A percentile compares a stretch with the other conserved stretches of the same genome.
Evolutionary conservation across 768 basidiomycete genomes (phyloP).

Genomic region (Myochromella boudieri): DNA sequence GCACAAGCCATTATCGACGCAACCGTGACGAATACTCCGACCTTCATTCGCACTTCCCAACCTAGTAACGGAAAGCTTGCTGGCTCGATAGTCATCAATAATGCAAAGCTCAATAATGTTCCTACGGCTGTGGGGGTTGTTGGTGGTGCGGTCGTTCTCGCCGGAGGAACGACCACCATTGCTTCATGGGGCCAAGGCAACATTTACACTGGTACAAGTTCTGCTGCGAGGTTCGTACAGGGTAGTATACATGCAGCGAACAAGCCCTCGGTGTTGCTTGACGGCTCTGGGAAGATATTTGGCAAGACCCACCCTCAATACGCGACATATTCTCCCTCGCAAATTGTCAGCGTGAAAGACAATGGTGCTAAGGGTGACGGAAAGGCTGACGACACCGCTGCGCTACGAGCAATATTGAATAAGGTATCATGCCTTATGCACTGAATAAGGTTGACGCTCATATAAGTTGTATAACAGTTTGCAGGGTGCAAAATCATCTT

Average conservation of each 20-base stretch:
- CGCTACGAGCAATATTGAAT: conserved; percentile 58
- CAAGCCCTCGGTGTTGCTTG: conserved; percentile 59
- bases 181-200: conserved; percentile 43
- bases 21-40: conserved; percentile 54
- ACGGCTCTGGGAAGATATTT: conserved; percentile 58
- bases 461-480: conserved; percentile 39
- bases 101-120: conserved; percentile 58
- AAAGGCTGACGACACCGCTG: conserved; percentile 74
- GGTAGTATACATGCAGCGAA: conserved; percentile 45
- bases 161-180: conserved; percentile 62
- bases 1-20: conserved; percentile 68
- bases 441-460: not conserved
- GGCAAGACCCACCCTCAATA: conserved; percentile 70
- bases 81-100: conserved; percentile 70
- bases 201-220: conserved; percentile 49
- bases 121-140: conserved; percentile 60
- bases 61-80: conserved; percentile 45
- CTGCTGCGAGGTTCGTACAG: conserved; percentile 46
- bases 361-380: conserved; percentile 76
- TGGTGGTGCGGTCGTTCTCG: conserved; percentile 51
- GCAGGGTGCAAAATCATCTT: conserved; percentile 78
- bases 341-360: conserved; percentile 71
- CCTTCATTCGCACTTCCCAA: conserved; percentile 55
- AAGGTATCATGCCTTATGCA: conserved; percentile 34
- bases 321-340: conserved; percentile 51